These are phyloP conservation scores for Alternaria gaisen DNA, from an alignment of 2,329 filamentous ascomycete species.

Conservation along the genomic window DNA sequence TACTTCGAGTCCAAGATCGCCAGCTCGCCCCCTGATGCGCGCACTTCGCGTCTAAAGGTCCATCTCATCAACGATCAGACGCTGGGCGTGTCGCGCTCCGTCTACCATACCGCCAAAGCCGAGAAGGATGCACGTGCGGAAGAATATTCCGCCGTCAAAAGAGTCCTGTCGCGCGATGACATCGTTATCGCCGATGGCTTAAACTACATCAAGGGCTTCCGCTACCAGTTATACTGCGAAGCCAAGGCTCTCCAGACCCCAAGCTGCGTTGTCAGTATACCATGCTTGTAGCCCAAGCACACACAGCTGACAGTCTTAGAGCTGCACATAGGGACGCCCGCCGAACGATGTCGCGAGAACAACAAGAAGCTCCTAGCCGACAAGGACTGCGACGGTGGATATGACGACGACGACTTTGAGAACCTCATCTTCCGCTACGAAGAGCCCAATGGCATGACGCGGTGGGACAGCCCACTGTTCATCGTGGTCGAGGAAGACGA, in stretches of 20 bases:
- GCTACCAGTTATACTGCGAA: conserved; percentile 87
- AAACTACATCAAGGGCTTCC: conserved; percentile 91
- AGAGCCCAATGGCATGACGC: conserved; percentile 83
- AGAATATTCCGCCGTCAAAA: conserved; percentile 80
- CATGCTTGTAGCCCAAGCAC: neutral
- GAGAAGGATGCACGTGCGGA: conserved; percentile 85
- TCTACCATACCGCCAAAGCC: conserved; percentile 79
- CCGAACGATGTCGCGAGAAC: conserved; percentile 65
- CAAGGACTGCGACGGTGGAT: conserved; percentile 54
- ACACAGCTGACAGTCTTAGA: conserved; percentile 51
- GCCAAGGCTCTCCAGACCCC: conserved; percentile 80
- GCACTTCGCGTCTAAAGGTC: conserved; percentile 66
- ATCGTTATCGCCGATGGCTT: conserved; percentile 81
- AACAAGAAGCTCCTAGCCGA: conserved; percentile 65
- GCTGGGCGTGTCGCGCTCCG: conserved; percentile 72
- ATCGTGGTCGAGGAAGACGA: conserved; percentile 80
- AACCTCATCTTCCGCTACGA: conserved; percentile 85
- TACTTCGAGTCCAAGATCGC: conserved; percentile 70
- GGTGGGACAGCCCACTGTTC: conserved; percentile 87
- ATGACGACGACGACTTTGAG: conserved; percentile 72
- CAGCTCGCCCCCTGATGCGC: conserved; percentile 53
- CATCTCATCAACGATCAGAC: conserved; percentile 78
- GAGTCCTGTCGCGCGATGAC: conserved; percentile 74
- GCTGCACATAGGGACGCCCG: conserved; percentile 67
- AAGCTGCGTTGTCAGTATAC: conserved; percentile 70